Evolutionary conservation across 225 moss, liverwort and hornwort genomes (phyloP), one percentile per base, ranked within the genome.

Genomic region (Sphagnum tenellum): DNA sequence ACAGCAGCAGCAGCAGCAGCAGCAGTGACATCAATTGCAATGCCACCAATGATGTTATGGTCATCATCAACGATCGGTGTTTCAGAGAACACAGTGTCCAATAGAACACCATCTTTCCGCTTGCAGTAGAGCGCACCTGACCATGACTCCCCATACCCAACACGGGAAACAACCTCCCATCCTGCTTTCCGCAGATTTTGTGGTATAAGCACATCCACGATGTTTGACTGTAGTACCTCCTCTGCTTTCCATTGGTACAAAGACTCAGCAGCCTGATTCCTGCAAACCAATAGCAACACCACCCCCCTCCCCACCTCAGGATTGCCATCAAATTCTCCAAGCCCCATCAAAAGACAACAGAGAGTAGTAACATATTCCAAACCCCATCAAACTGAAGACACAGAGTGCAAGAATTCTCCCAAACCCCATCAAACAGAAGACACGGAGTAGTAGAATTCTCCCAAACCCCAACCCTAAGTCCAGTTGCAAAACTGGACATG

Each of bases 221-320:
- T 5, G 62, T 74, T 88, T 6, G 63, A 75, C 48, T 83, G 85
- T 44, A 84, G 50, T 3, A 84, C 89, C 69, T 91, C 94, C 56
- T 87, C 85, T 60, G 56, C 65, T 69, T 76, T 88, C 85, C 86
- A 95, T 48, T 81, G 72, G 61, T 87, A 91, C 3, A 88, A 61
- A 3, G 66, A 3, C 72, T 91, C 94, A 13, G 91, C 89, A 6
- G 91, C 83, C 63, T 71, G 85, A 47, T 88, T 94, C 91, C 94
- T 94, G 78, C 62, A 64, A 13, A 13, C 44, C 58, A 58, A 44
- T 44, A 58, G 29, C 29, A 29, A 29, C 29, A 29, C 29, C 29
- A 29, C 8, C 11, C 58, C 47, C 60, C 5, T n/a, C 12, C 46
- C 71, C 67, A 65, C 55, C 12, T 4, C 53, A 29, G 29, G 29